Conservation (phyloP, 495 filamentous ascomycete species). For the Penicillium egyptiacum region DNA sequence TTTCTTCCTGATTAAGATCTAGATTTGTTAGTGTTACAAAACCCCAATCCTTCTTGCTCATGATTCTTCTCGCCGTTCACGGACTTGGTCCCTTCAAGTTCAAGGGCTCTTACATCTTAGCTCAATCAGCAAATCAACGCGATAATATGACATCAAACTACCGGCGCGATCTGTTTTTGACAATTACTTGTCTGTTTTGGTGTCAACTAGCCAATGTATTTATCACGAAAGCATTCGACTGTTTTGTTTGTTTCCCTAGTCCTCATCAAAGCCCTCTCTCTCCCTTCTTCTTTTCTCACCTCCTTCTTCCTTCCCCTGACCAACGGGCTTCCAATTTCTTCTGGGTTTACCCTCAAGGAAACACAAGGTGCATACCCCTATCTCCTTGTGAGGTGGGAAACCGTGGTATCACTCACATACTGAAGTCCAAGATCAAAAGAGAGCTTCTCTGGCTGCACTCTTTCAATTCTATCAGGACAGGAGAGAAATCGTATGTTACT, state of each 20-base stretch:
- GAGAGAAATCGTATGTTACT: conserved; percentile 21
- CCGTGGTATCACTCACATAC: conserved; percentile 16
- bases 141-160: too few species aligned
- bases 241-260: neutral
- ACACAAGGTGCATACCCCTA: conserved; percentile 19
- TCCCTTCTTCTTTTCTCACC: neutral
- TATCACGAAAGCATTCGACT: neutral
- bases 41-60: too few species aligned
- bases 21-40: too few species aligned
- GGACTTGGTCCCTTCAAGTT: too few species aligned
- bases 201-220: too few species aligned
- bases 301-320: neutral
- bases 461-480: conserved; percentile 3
- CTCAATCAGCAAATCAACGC: too few species aligned
- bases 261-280: neutral
- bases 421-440: conserved; percentile 24
- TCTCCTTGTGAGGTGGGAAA: conserved; percentile 5
- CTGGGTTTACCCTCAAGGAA: conserved; percentile 4
- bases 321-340: conserved; percentile 15
- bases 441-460: conserved; percentile 29
- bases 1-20: too few species aligned
- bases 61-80: too few species aligned
- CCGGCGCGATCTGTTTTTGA: too few species aligned
- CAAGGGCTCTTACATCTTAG: too few species aligned
- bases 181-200: too few species aligned